phyloP scores from a whole-genome alignment of 441 rosid species.

The Pelargonium fulgidum region DNA sequence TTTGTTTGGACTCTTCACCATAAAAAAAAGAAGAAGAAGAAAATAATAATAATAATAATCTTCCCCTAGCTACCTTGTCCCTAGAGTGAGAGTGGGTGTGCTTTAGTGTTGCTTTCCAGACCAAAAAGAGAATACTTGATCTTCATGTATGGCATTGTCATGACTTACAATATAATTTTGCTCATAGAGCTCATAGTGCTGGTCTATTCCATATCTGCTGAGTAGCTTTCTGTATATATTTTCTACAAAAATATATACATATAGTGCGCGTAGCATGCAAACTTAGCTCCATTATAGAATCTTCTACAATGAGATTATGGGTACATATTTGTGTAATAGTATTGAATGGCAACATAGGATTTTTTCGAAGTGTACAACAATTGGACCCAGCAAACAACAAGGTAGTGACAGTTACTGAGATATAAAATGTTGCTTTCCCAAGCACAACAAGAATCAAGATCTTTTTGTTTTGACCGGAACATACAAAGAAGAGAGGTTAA shows the following conservation, averaged over 20 bases:
- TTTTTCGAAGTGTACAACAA: background rate
- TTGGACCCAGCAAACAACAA: background rate
- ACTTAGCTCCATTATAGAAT: too few species aligned
- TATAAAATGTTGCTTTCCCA: background rate
- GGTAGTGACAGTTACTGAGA: background rate
- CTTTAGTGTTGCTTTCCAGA: background rate
- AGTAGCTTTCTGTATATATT: background rate
- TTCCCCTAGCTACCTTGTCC: background rate
- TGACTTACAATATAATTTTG: too few species aligned
- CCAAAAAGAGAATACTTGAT: background rate
- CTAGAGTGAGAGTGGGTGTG: background rate
- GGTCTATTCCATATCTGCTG: background rate
- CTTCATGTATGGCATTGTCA: background rate
- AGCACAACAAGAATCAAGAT: constrained; percentile 3
- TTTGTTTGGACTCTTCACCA: too few species aligned
- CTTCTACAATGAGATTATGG: too few species aligned
- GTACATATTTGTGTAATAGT: too few species aligned
- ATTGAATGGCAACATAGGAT: too few species aligned
- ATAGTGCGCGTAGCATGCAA: too few species aligned
- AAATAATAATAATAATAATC: too few species aligned
- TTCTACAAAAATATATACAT: too few species aligned
- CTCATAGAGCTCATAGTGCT: background rate
- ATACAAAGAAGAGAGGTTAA: background rate
- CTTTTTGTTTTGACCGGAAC: constrained; percentile 20
- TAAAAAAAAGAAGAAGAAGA: too few species aligned